Base-by-base conservation (phyloP, 805 yeast species). In the Kodamaea restingae region DNA sequence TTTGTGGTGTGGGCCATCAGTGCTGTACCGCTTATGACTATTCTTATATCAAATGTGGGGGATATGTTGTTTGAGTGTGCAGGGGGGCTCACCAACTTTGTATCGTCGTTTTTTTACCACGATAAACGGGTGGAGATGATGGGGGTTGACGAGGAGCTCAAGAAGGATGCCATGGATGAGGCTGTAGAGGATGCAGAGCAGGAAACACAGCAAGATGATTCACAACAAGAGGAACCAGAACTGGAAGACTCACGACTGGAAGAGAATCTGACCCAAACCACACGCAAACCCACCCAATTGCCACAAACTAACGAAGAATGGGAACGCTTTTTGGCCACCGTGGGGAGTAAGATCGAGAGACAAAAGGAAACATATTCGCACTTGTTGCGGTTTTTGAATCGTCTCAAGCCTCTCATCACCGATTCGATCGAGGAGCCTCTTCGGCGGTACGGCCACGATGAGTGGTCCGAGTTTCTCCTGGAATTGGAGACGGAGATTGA, bases 11-110 rank as follows among this genome's bases (percentile, higher is more conserved):
- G 96, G 96, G 83, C 88, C 0, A 55, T 88, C 15, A 65, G 79
- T 5, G 95, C 96, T 0, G 81, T 88, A 15, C 96, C 96, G 1
- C 66, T 87, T 37, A 87, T 88, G 95, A 84, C 95, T 2, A 80
- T 82, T 12, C 67, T 87, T 40, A 77, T 87, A 28, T 80, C 90
- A 1, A 79, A 77, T 38, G 64, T 82, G 34, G 86, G 91, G 45
- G 95, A 85, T 54, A 65, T 75, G 12, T 48, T 79, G 6, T 65
- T 73, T 54, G 55, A 56, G 21, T 36, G 53, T 31, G 60, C 59
- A 8, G 48, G 48, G 22, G 33, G 39, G 20, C 32, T 52, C n/a
- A 41, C 48, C 31, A 25, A 28, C 24, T 26, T 34, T 17, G 27
- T 46, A 27, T 43, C 45, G 37, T 35, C 29, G 26, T 37, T 42